Percentiles rank a stretch among this genome's conserved stretches.
Conservation (phyloP, 495 filamentous ascomycete species). For the Margaritispora aquatica region DNA sequence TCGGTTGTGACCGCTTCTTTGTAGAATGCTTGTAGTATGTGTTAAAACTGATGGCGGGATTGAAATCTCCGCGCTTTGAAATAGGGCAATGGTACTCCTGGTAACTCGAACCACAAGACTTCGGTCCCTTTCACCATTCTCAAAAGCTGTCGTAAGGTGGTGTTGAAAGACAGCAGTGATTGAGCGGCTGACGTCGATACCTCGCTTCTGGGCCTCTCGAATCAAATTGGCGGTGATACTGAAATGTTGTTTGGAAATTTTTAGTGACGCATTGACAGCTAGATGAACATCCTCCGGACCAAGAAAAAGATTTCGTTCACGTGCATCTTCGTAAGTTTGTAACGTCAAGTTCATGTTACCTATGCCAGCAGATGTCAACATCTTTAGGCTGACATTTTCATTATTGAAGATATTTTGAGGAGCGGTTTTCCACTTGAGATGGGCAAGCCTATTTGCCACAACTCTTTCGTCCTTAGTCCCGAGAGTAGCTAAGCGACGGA, state of each 20-base stretch:
- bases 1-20: conserved; percentile 22
- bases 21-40: conserved; percentile 32
- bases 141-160: conserved; percentile 25
- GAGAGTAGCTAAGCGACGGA: conserved; percentile 3
- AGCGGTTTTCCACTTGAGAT: background rate
- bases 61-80: conserved; percentile 26
- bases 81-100: background rate
- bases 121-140: conserved; percentile 24
- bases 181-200: conserved; percentile 28
- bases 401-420: background rate
- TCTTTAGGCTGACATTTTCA: background rate
- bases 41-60: conserved; percentile 28
- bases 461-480: background rate
- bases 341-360: background rate
- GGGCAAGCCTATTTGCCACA: background rate
- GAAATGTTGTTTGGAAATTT: conserved; percentile 9
- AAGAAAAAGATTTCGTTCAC: conserved; percentile 1
- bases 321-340: conserved; percentile 8
- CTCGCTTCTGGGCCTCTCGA: conserved; percentile 24
- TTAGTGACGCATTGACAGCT: conserved; percentile 35
- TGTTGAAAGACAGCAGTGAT: conserved; percentile 26
- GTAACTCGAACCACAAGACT: background rate
- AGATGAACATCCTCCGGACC: conserved; percentile 29
- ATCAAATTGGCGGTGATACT: conserved; percentile 29
- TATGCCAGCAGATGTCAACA: background rate